phyloP scores from a whole-genome alignment of 768 basidiomycete genomes.

The Russula abietina region DNA sequence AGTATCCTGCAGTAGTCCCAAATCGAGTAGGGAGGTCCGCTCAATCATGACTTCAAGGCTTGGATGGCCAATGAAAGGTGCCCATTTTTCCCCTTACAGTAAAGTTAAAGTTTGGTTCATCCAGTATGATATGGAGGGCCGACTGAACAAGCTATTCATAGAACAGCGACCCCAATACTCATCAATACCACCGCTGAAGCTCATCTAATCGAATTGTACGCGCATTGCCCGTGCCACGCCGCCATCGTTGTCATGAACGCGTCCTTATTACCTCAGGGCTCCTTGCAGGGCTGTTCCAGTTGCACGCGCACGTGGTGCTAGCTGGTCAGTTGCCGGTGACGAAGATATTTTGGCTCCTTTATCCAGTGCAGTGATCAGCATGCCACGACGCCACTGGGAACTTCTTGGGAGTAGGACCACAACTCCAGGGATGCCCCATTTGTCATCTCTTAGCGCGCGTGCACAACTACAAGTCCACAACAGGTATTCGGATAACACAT shows the following conservation, averaged over 20 bases:
- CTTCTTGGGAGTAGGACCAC: not conserved
- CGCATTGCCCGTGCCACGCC: slow-evolving; percentile 28
- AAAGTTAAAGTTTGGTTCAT: not conserved
- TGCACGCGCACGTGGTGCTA: slow-evolving; percentile 26
- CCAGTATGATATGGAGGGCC: too few relatives aligned
- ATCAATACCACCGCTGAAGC: slow-evolving; percentile 40
- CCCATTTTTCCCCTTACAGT: not conserved
- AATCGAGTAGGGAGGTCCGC: slow-evolving; percentile 51
- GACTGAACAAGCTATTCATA: slow-evolving; percentile 39
- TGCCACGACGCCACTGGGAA: not conserved
- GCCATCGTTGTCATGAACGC: slow-evolving; percentile 34
- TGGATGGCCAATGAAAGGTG: slow-evolving; percentile 35
- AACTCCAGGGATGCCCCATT: not conserved
- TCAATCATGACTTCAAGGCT: too few relatives aligned
- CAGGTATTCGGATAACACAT: not conserved
- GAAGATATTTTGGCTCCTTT: not conserved
- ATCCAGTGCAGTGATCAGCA: not conserved
- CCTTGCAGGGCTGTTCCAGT: too few relatives aligned
- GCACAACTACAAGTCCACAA: not conserved
- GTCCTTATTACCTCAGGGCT: slow-evolving; percentile 31
- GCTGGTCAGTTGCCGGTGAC: slow-evolving; percentile 1
- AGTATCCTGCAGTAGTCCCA: too few relatives aligned
- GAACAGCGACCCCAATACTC: slow-evolving; percentile 39
- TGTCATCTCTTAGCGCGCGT: not conserved
- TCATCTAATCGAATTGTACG: slow-evolving; percentile 38